A percentile compares a stretch with the other conserved stretches of the same genome.
Evolutionary conservation across 2,329 filamentous ascomycete genomes (phyloP).

Genomic region (Talaromyces albobiverticillius): DNA sequence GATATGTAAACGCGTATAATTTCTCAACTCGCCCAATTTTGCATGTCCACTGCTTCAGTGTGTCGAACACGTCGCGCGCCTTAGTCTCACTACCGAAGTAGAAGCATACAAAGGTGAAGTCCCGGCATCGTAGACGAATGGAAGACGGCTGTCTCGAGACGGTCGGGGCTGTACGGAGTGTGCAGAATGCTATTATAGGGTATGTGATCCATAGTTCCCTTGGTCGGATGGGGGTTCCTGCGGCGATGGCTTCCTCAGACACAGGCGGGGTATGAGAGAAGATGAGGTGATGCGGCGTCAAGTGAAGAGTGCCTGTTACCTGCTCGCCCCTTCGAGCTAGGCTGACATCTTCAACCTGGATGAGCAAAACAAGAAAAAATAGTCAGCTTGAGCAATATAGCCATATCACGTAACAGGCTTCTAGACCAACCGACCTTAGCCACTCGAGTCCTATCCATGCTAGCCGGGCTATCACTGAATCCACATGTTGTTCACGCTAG

Average conservation of each 20-base stretch:
- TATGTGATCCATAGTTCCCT: slow-evolving; percentile 91
- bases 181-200: slow-evolving; percentile 82
- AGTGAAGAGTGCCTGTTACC: slow-evolving; percentile 59
- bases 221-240: slow-evolving; percentile 44
- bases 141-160: slow-evolving; percentile 70
- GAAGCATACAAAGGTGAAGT: slow-evolving; percentile 92
- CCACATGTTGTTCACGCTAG: slow-evolving; percentile 25
- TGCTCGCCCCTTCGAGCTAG: slow-evolving; percentile 56
- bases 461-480: slow-evolving; percentile 28
- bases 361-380: neutral
- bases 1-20: slow-evolving; percentile 85
- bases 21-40: slow-evolving; percentile 80
- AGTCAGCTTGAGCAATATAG: neutral
- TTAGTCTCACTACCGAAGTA: slow-evolving; percentile 73
- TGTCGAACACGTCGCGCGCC: slow-evolving; percentile 84
- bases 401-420: neutral
- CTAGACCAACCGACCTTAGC: slow-evolving; percentile 36
- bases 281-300: slow-evolving; percentile 63
- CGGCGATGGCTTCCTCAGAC: slow-evolving; percentile 37
- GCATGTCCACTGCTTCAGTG: slow-evolving; percentile 76
- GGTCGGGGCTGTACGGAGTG: slow-evolving; percentile 69
- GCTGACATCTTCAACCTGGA: slow-evolving; percentile 55
- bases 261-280: slow-evolving; percentile 56
- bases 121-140: slow-evolving; percentile 83
- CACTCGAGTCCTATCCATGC: slow-evolving; percentile 46